Evolutionary conservation across 148 eudicot species (phyloP), one percentile per base, ranked within the genome.

Genomic region (Silene uniflora): DNA sequence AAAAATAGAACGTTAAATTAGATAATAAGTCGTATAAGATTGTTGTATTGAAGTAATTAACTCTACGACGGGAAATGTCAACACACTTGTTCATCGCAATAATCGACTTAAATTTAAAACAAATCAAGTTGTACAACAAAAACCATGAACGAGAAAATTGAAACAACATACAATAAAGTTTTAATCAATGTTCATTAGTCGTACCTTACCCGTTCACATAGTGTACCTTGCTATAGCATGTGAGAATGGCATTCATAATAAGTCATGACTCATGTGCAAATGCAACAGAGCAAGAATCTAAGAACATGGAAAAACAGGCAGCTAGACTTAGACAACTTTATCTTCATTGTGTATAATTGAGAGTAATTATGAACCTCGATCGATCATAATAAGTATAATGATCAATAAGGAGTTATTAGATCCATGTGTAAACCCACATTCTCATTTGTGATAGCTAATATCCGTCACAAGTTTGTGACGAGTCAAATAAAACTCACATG

Each of bases 221-320:
- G 61, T 52, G 61, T 69, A 2, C 9, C 0, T 23, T 49, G 21
- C n/a, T 71, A 71, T 8, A 54, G 22, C 73, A 71, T 71, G 73
- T 71, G 73, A 6, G 62, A 52, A 71, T 52, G 59, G 60, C 12
- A 27, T 24, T 13, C 19, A 35, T 17, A 10, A 35, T 10, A 11
- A 22, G 25, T 69, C 62, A 71, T 71, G 73, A 22, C 17, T 69
- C 62, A 71, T 71, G 73, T 71, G 73, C 13, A 71, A 52, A 0
- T 71, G 73, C 73, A 71, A 71, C 73, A 71, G 62, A 49, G 35
- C 11, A 49, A 71, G 73, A 71, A 71, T 71, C 61, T 54, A 71
- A 24, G 59, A 71, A 71, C 73, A 71, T 71, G 73, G 62, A 24
- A 52, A 54, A 52, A 54, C 18, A 52, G 5, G 44, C 44, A 39